Conservation (phyloP, 371 early-diverging fungal species). For the Lichtheimia ramosa region DNA sequence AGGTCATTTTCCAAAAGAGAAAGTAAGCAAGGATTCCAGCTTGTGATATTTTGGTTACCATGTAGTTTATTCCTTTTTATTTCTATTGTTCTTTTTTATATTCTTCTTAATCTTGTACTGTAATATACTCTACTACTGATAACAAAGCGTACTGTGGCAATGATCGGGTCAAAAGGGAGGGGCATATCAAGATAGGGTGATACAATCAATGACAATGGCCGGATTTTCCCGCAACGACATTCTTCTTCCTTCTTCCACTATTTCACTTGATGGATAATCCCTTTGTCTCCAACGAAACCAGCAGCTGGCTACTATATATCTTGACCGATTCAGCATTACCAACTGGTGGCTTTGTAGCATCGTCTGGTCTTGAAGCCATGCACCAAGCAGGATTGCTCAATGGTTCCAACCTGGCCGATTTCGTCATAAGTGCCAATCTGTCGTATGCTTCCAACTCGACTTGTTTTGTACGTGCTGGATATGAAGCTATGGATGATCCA, state of each 20-base stretch:
- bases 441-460: constrained; percentile 68
- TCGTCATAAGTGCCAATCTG: constrained; percentile 55
- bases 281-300: constrained; percentile 43
- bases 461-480: constrained; percentile 68
- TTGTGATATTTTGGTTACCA: too few relatives aligned
- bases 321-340: constrained; percentile 91
- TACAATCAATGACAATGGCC: too few relatives aligned
- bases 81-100: too few relatives aligned
- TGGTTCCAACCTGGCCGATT: constrained; percentile 34
- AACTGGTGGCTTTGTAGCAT: constrained; percentile 86
- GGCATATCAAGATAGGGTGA: too few relatives aligned
- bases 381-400: constrained; percentile 60
- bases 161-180: too few relatives aligned
- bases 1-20: not conserved
- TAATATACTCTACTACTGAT: too few relatives aligned
- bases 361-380: constrained; percentile 78
- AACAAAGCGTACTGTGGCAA: too few relatives aligned
- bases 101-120: too few relatives aligned
- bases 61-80: too few relatives aligned
- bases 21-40: not conserved
- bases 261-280: constrained; percentile 15
- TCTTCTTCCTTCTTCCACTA: too few relatives aligned
- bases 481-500: constrained; percentile 39
- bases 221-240: too few relatives aligned
- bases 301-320: constrained; percentile 78